Evolutionary conservation across 1,284 basidiomycete genomes (phyloP).

Genomic region (Ustilago trichophora): DNA sequence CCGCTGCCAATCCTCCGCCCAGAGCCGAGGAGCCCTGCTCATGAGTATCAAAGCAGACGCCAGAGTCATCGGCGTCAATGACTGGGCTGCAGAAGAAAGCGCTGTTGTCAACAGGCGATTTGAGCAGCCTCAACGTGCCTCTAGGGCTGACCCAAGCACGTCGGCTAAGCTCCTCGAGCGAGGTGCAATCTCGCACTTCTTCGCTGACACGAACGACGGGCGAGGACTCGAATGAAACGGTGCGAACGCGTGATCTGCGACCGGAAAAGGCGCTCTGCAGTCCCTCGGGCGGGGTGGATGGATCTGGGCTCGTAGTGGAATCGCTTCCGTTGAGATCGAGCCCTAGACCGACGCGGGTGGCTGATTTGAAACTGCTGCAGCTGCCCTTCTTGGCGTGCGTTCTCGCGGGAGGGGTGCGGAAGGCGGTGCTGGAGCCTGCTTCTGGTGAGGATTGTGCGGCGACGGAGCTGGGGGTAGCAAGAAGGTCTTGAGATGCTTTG

Average conservation of each 20-base stretch:
- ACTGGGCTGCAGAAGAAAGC: conserved; percentile 38
- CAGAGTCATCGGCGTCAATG: conserved; percentile 43
- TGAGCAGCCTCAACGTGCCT: conserved; percentile 49
- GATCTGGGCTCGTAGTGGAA: conserved; percentile 31
- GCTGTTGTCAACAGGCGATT: conserved; percentile 32
- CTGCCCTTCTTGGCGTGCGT: conserved; percentile 21
- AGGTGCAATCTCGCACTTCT: conserved; percentile 28
- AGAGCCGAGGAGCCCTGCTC: conserved; percentile 12
- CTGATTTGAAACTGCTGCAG: conserved; percentile 29
- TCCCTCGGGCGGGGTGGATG: conserved; percentile 28
- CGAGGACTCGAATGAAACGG: conserved; percentile 46
- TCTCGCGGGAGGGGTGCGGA: conserved; percentile 31
- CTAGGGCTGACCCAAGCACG: conserved; percentile 54
- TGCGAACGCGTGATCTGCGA: conserved; percentile 22
- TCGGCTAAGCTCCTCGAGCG: conserved; percentile 50
- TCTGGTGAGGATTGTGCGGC: conserved; percentile 31
- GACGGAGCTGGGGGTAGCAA: conserved; percentile 29
- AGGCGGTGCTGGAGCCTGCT: conserved; percentile 15
- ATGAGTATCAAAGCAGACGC: conserved; percentile 18
- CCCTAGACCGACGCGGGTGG: conserved; percentile 32
- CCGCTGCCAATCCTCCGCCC: conserved; percentile 32
- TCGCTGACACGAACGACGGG: conserved; percentile 37
- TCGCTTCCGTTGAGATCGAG: conserved; percentile 41
- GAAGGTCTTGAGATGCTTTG: conserved; percentile 22
- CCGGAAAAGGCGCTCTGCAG: conserved; percentile 19